Percentiles rank a stretch among this genome's conserved stretches.
Conservation (phyloP, 164 flowering plant genomes). For the Aristolochia fimbriata region DNA sequence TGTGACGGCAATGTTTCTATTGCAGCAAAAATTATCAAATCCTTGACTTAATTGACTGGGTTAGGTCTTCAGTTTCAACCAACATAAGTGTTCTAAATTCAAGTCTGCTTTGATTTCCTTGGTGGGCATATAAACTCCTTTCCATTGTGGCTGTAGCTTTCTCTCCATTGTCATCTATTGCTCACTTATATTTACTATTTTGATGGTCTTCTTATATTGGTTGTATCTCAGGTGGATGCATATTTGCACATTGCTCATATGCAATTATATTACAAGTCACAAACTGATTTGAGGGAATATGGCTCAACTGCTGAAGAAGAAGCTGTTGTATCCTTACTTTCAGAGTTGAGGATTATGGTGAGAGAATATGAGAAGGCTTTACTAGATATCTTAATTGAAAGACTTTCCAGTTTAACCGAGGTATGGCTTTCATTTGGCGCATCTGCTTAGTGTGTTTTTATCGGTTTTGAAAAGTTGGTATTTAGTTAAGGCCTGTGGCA, state of each 20-base stretch:
- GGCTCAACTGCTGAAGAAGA: slow-evolving; percentile 56
- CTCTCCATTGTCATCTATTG: too few species aligned
- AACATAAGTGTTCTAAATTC: slow-evolving; percentile 42
- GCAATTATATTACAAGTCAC: slow-evolving; percentile 59
- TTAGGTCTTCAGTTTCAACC: slow-evolving; percentile 34
- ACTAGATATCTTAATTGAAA: slow-evolving; percentile 34
- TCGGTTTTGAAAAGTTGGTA: not conserved
- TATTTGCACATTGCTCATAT: slow-evolving; percentile 58
- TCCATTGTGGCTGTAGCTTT: too few species aligned
- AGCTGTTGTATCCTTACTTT: slow-evolving; percentile 35
- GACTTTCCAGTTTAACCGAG: slow-evolving; percentile 40
- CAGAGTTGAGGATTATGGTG: slow-evolving; percentile 29
- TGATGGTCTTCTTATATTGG: not conserved
- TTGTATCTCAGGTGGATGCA: slow-evolving; percentile 55
- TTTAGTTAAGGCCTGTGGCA: too few species aligned
- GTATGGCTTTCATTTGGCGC: slow-evolving; percentile 23
- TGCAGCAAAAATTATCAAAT: slow-evolving; percentile 66
- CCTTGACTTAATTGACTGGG: slow-evolving; percentile 32
- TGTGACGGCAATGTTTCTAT: slow-evolving; percentile 67
- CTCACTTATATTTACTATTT: too few species aligned
- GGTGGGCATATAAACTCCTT: too few species aligned
- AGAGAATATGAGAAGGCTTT: slow-evolving; percentile 32
- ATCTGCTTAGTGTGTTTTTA: not conserved
- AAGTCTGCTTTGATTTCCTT: too few species aligned
- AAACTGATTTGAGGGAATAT: slow-evolving; percentile 42